These are phyloP conservation scores for Ceraceosorus guamensis DNA, from an alignment of 1,284 basidiomycete species.

Conservation along the genomic window DNA sequence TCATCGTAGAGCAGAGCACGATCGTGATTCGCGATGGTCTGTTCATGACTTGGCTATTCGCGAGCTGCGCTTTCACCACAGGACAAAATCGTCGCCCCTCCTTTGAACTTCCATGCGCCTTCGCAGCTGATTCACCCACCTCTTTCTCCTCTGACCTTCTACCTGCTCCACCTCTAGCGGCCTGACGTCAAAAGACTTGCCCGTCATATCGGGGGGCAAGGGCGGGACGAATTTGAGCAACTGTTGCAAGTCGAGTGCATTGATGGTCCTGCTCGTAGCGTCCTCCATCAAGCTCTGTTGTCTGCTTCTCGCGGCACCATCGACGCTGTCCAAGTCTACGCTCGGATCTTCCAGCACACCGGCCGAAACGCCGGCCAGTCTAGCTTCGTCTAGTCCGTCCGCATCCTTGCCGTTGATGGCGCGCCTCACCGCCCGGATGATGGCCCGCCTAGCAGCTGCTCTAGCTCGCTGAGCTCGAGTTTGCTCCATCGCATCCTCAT, in stretches of 20 bases:
- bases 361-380: too few species aligned
- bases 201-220: conserved; percentile 23
- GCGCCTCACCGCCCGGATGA: conserved; percentile 33
- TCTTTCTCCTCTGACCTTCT: conserved; percentile 25
- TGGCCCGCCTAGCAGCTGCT: conserved; percentile 31
- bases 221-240: conserved; percentile 28
- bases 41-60: too few species aligned
- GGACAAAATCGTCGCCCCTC: conserved; percentile 32
- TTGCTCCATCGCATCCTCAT: not conserved
- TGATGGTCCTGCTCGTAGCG: conserved; percentile 21
- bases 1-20: too few species aligned
- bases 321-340: conserved; percentile 5
- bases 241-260: conserved; percentile 29
- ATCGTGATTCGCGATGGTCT: too few species aligned
- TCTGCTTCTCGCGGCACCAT: not conserved
- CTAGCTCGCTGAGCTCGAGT: conserved; percentile 12
- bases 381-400: conserved; percentile 13
- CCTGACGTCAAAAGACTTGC: conserved; percentile 38
- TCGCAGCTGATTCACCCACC: conserved; percentile 37
- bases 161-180: conserved; percentile 40
- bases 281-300: not conserved
- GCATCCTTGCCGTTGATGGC: conserved; percentile 37
- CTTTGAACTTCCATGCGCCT: conserved; percentile 39
- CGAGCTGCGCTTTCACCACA: conserved; percentile 9
- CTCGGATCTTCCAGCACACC: too few species aligned